Evolutionary conservation across 2,329 filamentous ascomycete species (phyloP), one percentile per base, ranked within the genome.

Genomic region (Alternaria brassicae): DNA sequence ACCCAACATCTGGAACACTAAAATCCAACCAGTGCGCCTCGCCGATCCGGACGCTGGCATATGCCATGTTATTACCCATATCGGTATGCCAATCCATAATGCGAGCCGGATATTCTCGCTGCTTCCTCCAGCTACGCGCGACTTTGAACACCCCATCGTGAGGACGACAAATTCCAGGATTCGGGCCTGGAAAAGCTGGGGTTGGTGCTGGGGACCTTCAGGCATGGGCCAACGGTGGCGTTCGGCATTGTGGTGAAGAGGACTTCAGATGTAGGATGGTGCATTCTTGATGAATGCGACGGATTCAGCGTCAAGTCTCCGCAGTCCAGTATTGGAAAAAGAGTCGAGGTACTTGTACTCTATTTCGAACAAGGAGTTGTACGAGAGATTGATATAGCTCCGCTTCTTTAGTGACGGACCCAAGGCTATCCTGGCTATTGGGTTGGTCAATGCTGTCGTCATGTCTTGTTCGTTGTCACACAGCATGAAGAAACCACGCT

Each of bases 341-440:
- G 23, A 3, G 4, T 39, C 28, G 34, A 73, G 61, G 44, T 68
- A 32, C 23, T 60, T 21, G 49, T 59, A 64, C 58, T 72, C 69
- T 47, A 72, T 62, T 3, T 40, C 9, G 36, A 62, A 60, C 3
- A 59, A 34, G 2, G 45, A 25, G 13, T 63, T 56, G 1, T 13
- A 23, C 3, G 53, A 58, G 39, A 69, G 56, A 36, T 72, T 72
- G 50, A 72, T 42, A 41, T 65, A 72, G 23, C 63, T 67, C 12
- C 61, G 54, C 45, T 62, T 69, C 12, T 7, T 13, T 44, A 71
- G 71, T 13, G 28, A 53, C 21, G 32, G 70, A 19, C 48, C 60
- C 21, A 58, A 13, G 8, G 30, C 44, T 25, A 69, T 23, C 8
- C 41, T 61, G 47, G 62, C 55, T 4, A 64, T 34, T 23, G 40